phyloP scores from a whole-genome alignment of 306 rosid genomes.

The Vigna nakashimae region DNA sequence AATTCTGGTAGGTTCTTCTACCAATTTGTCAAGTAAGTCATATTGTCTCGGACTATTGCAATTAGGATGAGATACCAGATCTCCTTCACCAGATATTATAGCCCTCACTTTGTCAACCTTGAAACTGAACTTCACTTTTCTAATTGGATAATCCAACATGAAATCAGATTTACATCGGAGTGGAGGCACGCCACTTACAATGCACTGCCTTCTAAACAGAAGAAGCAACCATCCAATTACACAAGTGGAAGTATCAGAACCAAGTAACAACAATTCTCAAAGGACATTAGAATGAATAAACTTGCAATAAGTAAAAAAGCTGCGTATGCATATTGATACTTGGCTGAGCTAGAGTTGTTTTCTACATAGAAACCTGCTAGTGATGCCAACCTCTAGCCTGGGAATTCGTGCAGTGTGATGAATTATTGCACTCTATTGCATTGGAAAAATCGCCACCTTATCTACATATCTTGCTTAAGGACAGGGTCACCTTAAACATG shows the following conservation, averaged over 20 bases:
- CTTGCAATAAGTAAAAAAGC: neutral
- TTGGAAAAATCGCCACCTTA: neutral
- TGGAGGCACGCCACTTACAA: neutral
- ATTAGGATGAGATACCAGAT: constrained; percentile 46
- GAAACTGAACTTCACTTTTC: constrained; percentile 40
- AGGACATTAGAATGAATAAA: neutral
- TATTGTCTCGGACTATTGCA: neutral
- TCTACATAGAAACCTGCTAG: neutral
- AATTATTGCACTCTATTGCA: too few species aligned
- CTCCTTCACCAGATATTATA: constrained; percentile 55
- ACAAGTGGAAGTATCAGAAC: neutral
- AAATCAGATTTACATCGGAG: constrained; percentile 12
- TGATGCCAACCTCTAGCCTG: neutral
- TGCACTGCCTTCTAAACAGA: constrained; percentile 26
- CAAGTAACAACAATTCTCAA: neutral
- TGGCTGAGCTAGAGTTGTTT: neutral
- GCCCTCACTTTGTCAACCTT: constrained; percentile 42
- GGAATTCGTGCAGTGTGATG: neutral
- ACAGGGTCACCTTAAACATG: neutral
- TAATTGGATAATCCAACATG: constrained; percentile 2
- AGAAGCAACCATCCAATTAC: constrained; percentile 15
- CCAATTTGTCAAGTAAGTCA: neutral
- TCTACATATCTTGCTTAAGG: neutral
- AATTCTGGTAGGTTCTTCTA: constrained; percentile 16
- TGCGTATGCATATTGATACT: neutral